These are phyloP conservation scores for Medicago lupulina DNA, from an alignment of 306 rosid species.

Conservation along the genomic window DNA sequence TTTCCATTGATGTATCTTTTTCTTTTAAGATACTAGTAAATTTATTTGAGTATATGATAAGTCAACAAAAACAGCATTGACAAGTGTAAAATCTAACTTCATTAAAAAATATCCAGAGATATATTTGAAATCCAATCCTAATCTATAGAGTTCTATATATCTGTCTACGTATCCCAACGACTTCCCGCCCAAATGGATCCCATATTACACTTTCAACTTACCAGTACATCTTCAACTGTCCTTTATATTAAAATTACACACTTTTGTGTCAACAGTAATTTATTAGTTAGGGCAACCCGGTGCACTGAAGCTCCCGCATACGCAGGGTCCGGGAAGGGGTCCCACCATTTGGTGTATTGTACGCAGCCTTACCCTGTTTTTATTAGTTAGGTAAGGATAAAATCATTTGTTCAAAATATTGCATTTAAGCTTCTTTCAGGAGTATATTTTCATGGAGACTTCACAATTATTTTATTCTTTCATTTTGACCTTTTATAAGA, in stretches of 20 bases:
- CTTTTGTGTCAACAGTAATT: background rate
- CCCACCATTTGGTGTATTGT: too few relatives aligned
- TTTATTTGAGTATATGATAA: too few relatives aligned
- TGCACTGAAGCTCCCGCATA: too few relatives aligned
- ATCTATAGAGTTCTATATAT: too few relatives aligned
- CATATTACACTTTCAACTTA: background rate
- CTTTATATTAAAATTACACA: background rate
- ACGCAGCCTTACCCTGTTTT: too few relatives aligned
- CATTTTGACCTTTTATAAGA: background rate
- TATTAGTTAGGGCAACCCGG: conserved; percentile 5
- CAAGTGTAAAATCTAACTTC: too few relatives aligned
- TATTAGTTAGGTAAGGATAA: conserved; percentile 6
- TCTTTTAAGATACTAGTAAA: too few relatives aligned
- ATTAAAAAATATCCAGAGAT: too few relatives aligned
- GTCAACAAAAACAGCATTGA: too few relatives aligned
- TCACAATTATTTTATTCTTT: conserved; percentile 9
- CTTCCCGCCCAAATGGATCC: conserved; percentile 1
- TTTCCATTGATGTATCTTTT: too few relatives aligned
- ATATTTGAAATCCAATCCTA: too few relatives aligned
- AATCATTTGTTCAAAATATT: conserved; percentile 5
- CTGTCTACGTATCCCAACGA: background rate
- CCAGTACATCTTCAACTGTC: background rate
- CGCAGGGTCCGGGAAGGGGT: too few relatives aligned
- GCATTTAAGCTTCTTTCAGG: conserved; percentile 10
- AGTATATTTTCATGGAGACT: background rate